A percentile compares a stretch with the other conserved stretches of the same genome.
Conservation (phyloP, 2,329 filamentous ascomycete genomes). For the Ceratocystis eucalypticola region DNA sequence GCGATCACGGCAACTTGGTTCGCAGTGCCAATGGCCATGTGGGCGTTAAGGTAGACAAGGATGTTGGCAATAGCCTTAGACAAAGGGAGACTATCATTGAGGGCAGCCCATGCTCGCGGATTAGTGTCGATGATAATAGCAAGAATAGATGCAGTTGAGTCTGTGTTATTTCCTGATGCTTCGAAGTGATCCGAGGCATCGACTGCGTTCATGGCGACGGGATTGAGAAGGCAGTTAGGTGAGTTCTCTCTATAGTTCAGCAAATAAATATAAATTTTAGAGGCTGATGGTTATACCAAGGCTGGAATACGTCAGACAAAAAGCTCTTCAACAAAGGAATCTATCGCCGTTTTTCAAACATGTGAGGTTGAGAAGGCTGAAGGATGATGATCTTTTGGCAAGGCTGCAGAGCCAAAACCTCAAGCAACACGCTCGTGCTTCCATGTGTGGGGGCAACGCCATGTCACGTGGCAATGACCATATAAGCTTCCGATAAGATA, state of each 20-base stretch:
- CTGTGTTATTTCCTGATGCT: conserved; percentile 27
- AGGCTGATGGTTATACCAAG: too few species aligned
- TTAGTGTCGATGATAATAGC: conserved; percentile 93
- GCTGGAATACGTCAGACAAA: too few species aligned
- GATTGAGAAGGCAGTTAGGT: neutral
- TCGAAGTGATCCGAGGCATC: conserved; percentile 50
- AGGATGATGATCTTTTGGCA: conserved; percentile 9
- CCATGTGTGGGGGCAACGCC: conserved; percentile 1
- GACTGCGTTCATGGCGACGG: conserved; percentile 36
- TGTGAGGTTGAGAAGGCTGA: conserved; percentile 11
- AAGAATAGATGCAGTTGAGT: conserved; percentile 60
- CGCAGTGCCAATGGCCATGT: conserved; percentile 82
- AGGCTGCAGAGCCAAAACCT: neutral
- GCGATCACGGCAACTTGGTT: conserved; percentile 90
- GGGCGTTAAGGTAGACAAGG: conserved; percentile 92
- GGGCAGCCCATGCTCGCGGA: conserved; percentile 78
- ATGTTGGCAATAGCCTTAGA: conserved; percentile 75
- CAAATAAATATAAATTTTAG: too few species aligned
- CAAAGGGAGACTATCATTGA: conserved; percentile 61
- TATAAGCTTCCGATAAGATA: conserved; percentile 16
- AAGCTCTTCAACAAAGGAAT: neutral
- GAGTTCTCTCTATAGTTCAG: too few species aligned
- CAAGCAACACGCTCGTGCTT: neutral
- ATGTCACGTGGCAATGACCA: conserved; percentile 13
- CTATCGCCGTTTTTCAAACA: neutral